Conservation (phyloP, 371 early-diverging fungal genomes). For the Mortierella sp. region DNA sequence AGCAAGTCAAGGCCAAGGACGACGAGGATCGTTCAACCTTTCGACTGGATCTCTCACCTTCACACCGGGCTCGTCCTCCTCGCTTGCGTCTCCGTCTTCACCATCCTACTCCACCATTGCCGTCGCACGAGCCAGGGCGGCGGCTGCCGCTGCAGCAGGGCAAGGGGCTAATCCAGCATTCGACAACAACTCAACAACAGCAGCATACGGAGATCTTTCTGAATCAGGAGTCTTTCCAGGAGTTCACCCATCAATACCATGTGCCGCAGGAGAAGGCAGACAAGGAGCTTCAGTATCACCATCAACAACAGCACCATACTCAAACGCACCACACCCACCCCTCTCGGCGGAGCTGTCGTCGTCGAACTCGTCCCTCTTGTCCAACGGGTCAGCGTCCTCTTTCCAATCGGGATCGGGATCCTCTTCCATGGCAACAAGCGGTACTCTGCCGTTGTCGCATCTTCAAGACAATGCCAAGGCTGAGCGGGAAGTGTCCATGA, state of each 20-base stretch:
- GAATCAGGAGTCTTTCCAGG: slow-evolving; percentile 53
- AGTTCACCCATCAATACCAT: slow-evolving; percentile 17
- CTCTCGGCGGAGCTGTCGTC: slow-evolving; percentile 21
- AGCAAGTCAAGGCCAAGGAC: neutral
- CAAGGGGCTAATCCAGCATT: slow-evolving; percentile 3
- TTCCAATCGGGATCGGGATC: slow-evolving; percentile 16
- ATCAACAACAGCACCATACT: neutral
- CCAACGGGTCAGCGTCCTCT: slow-evolving; percentile 10
- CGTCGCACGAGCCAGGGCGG: slow-evolving; percentile 52
- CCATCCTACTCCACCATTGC: slow-evolving; percentile 56
- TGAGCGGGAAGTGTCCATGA: slow-evolving; percentile 69
- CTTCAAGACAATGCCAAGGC: slow-evolving; percentile 48
- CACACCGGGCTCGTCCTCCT: slow-evolving; percentile 23
- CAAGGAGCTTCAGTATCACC: neutral
- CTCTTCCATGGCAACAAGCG: neutral
- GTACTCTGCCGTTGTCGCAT: slow-evolving; percentile 19
- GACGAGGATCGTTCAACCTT: slow-evolving; percentile 42
- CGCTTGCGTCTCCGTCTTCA: slow-evolving; percentile 50
- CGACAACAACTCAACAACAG: neutral
- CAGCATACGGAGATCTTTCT: slow-evolving; percentile 12
- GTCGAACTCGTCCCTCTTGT: slow-evolving; percentile 28
- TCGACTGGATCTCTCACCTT: slow-evolving; percentile 41
- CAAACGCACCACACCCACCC: slow-evolving; percentile 11
- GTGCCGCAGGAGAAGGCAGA: slow-evolving; percentile 1
- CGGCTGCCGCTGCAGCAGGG: slow-evolving; percentile 39